These are phyloP conservation scores for Linaria vulgaris DNA, from an alignment of 257 asterid species.

Conservation along the genomic window DNA sequence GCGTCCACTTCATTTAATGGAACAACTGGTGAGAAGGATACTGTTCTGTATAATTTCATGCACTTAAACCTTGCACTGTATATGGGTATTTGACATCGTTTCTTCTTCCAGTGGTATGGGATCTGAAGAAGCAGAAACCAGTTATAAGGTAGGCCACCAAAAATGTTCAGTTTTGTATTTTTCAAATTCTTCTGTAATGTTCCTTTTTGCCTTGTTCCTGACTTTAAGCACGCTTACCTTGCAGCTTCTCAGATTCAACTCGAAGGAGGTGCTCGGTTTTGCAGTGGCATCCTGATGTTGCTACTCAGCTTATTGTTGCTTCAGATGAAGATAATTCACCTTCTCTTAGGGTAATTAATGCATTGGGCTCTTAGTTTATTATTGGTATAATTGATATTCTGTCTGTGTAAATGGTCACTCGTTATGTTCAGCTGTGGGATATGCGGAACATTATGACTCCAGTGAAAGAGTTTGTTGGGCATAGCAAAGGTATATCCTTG, in stretches of 20 bases:
- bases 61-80: conserved; percentile 23
- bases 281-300: conserved; percentile 97
- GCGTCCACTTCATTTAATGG: conserved; percentile 94
- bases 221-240: conserved; percentile 21
- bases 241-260: conserved; percentile 84
- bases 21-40: conserved; percentile 67
- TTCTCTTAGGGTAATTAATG: conserved; percentile 67
- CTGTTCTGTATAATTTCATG: conserved; percentile 17
- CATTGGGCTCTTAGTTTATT: conserved; percentile 9
- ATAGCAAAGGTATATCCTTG: conserved; percentile 70
- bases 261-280: conserved; percentile 92
- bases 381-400: conserved; percentile 13
- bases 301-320: conserved; percentile 93
- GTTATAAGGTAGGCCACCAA: conserved; percentile 60
- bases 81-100: conserved; percentile 30
- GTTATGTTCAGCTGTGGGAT: conserved; percentile 86
- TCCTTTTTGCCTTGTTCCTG: conserved; percentile 13
- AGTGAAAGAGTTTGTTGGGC: conserved; percentile 88
- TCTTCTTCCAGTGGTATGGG: conserved; percentile 85
- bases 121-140: conserved; percentile 92
- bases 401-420: conserved; percentile 2
- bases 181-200: background rate
- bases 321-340: conserved; percentile 96
- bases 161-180: conserved; percentile 17
- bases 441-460: conserved; percentile 89